Evolutionary conservation across 345 rosid species (phyloP), one percentile per base, ranked within the genome.

Genomic region (Viola odorata): DNA sequence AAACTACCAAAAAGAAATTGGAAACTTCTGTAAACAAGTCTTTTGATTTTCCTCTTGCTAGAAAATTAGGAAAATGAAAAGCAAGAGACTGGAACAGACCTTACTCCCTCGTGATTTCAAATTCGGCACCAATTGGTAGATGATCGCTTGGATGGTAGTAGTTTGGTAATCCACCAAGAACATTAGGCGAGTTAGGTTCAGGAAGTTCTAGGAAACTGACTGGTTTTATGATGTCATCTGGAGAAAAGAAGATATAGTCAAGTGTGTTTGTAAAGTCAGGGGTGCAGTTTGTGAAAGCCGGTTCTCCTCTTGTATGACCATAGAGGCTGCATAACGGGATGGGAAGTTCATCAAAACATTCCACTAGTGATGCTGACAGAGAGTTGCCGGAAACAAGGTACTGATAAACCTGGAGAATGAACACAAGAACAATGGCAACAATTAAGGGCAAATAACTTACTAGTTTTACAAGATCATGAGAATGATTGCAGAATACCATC

Each of bases 141-240:
- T 94, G 99, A 71, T 94, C 97, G 48, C 99, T 94, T 5, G 99
- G 97, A 76, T 94, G 95, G 73, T 73, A 67, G 62, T 75, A 48
- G 77, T 94, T 94, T 2, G 99, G 99, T 62, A 94, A 69, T 57
- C 87, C 79, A 48, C 90, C 91, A 0, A 54, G 53, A 64, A 90
- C 86, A 69, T 84, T 82, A 10, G 84, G 76, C 0, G 91, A 79
- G 32, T 83, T 84, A 11, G 60, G 62, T 12, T 77, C 81, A 6
- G 91, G 87, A 57, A 90, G 87, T 53, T 86, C 81, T 9, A 94
- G 87, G 65, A 88, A 50, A 62, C 95, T 55, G 44, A 78, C 79
- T 0, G 91, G 86, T 73, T 77, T 88, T 54, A 90, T 75, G 37
- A 56, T 38, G 44, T 76, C 83, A 38, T 78, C 71, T 45, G 99